Evolutionary conservation across 1,139 yeast species (phyloP), one percentile per base, ranked within the genome.

Genomic region (Kodamaea ohmeri): DNA sequence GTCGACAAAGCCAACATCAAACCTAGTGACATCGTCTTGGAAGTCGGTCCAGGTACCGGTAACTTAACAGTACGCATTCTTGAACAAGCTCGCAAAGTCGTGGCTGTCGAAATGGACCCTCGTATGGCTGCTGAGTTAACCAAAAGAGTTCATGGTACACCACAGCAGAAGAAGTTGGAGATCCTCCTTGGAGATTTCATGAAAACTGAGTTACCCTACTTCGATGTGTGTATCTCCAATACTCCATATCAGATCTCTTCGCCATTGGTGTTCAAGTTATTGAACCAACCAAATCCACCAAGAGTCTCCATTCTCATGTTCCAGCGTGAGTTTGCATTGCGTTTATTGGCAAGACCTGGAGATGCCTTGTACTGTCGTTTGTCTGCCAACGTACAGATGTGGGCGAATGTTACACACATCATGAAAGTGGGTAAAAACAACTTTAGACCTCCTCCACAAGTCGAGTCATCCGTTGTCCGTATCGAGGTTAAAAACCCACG

Each of bases 21-120:
- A 52, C 97, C 97, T 2, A 83, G 95, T 31, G 99, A 92, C 56
- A 78, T 80, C 6, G 97, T 92, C 2, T 71, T 92, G 34, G 99
- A 92, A 68, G 97, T 92, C 39, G 99, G 99, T 55, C 98, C 99
- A 1, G 99, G 99, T 78, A 92, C 99, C 0, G 99, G 99, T 66
- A 92, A 92, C 58, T 73, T 92, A 63, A 94, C 99, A 0, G 96
- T 92, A 26, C 74, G 95, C 45, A 94, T 92, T 35, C 65, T 92
- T 38, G 97, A 92, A 52, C 85, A 89, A 58, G 97, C 97, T 1
- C 74, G 88, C 39, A 86, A 83, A 52, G 97, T 92, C 12, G 77
- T 87, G 38, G 98, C 98, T 0, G 95, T 87, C 38, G 99, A 92
- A 67, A 90, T 90, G 92, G 99, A 92, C 64, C 97, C 99, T 17